Evolutionary conservation across 768 basidiomycete species (phyloP).

Genomic region (Aureoboletus auriporus): DNA sequence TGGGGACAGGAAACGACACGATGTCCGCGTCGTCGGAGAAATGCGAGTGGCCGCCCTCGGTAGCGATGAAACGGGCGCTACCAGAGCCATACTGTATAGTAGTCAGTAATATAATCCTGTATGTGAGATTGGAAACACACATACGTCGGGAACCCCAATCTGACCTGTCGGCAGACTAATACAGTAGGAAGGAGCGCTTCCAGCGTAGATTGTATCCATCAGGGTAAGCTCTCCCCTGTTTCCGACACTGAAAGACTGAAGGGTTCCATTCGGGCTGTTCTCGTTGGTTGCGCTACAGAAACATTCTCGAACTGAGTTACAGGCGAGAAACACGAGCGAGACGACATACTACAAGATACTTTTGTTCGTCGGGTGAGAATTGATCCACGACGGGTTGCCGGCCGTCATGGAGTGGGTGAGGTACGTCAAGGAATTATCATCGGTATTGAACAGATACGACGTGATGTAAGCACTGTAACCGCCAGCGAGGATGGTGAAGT

Average conservation of each 20-base stretch:
- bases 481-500: slow-evolving; percentile 65
- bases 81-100: slow-evolving; percentile 46
- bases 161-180: slow-evolving; percentile 49
- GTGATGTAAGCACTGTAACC: slow-evolving; percentile 60
- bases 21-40: slow-evolving; percentile 33
- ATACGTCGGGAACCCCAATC: slow-evolving; percentile 57
- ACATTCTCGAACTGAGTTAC: not conserved
- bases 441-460: slow-evolving; percentile 58
- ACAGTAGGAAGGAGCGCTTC: slow-evolving; percentile 53
- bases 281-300: slow-evolving; percentile 56
- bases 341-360: slow-evolving; percentile 57
- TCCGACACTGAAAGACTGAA: slow-evolving; percentile 57
- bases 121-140: slow-evolving; percentile 6
- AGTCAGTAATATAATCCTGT: not conserved
- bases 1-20: slow-evolving; percentile 52
- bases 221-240: slow-evolving; percentile 41
- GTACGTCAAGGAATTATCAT: slow-evolving; percentile 44
- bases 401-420: slow-evolving; percentile 41
- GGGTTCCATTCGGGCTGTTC: slow-evolving; percentile 31
- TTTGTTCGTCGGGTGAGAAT: slow-evolving; percentile 49
- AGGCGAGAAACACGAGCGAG: not conserved
- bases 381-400: slow-evolving; percentile 58
- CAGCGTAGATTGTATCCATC: slow-evolving; percentile 45
- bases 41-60: slow-evolving; percentile 33
- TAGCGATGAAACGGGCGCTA: slow-evolving; percentile 51